Evolutionary conservation across 495 filamentous ascomycete species (phyloP).

Genomic region (Lophium mytilinum): DNA sequence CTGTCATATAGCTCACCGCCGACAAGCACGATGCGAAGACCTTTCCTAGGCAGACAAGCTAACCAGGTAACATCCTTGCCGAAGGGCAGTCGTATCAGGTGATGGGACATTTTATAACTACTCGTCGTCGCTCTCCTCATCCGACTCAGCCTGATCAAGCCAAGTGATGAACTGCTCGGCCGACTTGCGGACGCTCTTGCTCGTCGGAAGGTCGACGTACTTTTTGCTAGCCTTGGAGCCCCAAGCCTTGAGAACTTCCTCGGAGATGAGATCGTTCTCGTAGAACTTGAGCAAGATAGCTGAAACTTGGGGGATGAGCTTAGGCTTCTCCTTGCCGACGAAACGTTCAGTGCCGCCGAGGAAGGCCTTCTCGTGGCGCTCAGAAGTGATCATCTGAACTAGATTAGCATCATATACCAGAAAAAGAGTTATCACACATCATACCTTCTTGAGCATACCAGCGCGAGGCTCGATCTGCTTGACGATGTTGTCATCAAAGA

Average conservation of each 20-base stretch:
- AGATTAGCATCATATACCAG: too few relatives aligned
- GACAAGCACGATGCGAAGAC: too few relatives aligned
- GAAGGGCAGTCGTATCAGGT: too few relatives aligned
- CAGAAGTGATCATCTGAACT: constrained; percentile 67
- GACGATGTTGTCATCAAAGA: constrained; percentile 85
- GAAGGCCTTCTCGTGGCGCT: constrained; percentile 92
- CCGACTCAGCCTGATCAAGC: constrained; percentile 85
- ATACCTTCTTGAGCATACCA: constrained; percentile 75
- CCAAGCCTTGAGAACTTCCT: constrained; percentile 86
- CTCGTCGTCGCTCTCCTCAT: constrained; percentile 52
- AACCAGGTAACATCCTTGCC: too few relatives aligned
- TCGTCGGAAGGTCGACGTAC: constrained; percentile 81
- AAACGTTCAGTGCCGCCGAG: constrained; percentile 96
- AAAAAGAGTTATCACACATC: constrained; percentile 15
- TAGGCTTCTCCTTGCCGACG: constrained; percentile 70
- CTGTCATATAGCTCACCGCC: too few relatives aligned
- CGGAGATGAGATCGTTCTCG: constrained; percentile 74
- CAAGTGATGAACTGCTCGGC: constrained; percentile 89
- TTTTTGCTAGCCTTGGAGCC: constrained; percentile 93
- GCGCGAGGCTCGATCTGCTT: constrained; percentile 78
- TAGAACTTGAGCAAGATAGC: constrained; percentile 83
- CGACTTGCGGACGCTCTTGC: constrained; percentile 92
- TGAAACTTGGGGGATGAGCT: constrained; percentile 68
- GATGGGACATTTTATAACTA: background rate
- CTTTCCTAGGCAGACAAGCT: too few relatives aligned